Conservation (phyloP, 2,329 filamentous ascomycete genomes). For the Ophiostoma ips region DNA sequence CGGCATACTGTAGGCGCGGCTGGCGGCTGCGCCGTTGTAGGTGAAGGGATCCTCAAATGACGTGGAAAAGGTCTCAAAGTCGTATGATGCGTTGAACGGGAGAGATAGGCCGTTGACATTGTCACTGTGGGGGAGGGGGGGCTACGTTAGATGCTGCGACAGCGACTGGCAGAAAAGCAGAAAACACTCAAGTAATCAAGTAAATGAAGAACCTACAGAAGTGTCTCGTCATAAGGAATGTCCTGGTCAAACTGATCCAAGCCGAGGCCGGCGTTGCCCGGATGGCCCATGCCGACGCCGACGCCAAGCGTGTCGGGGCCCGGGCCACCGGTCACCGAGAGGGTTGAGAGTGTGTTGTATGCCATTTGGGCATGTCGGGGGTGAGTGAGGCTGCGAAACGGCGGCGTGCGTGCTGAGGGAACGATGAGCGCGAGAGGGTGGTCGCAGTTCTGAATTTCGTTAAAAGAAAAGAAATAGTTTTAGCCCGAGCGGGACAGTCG, state of each 20-base stretch:
- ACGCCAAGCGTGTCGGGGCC: slow-evolving; percentile 33
- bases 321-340: slow-evolving; percentile 28
- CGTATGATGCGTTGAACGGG: slow-evolving; percentile 45
- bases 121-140: slow-evolving; percentile 23
- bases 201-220: slow-evolving; percentile 31
- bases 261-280: slow-evolving; percentile 20
- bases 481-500: too few relatives aligned
- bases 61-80: slow-evolving; percentile 45
- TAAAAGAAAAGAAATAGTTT: neutral
- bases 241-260: slow-evolving; percentile 40
- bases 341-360: slow-evolving; percentile 42
- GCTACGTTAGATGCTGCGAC: neutral
- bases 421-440: neutral
- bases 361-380: slow-evolving; percentile 30
- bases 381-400: neutral
- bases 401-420: neutral
- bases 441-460: neutral
- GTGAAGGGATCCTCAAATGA: slow-evolving; percentile 55
- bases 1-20: slow-evolving; percentile 14
- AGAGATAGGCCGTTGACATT: slow-evolving; percentile 29
- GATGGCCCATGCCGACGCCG: slow-evolving; percentile 28
- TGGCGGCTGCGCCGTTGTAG: slow-evolving; percentile 26
- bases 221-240: slow-evolving; percentile 40
- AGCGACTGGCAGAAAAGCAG: too few relatives aligned
- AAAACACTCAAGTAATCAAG: too few relatives aligned